A percentile compares a stretch with the other conserved stretches of the same genome.
Evolutionary conservation across 768 basidiomycete species (phyloP).

Genomic region (Boletus bicolor): DNA sequence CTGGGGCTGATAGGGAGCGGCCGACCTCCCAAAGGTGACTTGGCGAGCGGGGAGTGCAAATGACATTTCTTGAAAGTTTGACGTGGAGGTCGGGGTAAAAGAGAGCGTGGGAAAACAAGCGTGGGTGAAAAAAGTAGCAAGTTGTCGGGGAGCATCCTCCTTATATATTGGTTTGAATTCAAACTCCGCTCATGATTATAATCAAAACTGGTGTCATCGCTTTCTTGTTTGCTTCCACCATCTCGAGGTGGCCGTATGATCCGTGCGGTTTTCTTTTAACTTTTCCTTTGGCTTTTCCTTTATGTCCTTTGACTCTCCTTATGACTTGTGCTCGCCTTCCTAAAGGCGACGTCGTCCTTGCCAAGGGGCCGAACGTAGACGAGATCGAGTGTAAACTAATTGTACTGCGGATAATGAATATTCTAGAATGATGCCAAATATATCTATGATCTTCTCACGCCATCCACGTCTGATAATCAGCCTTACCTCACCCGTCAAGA

Average conservation of each 20-base stretch:
- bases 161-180: slow-evolving; percentile 30
- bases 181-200: slow-evolving; percentile 31
- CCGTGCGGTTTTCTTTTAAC: slow-evolving; percentile 1
- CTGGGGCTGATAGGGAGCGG: slow-evolving; percentile 43
- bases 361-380: not conserved
- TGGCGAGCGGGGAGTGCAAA: slow-evolving; percentile 77
- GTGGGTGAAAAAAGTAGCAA: slow-evolving; percentile 25
- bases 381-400: not conserved
- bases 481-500: not conserved
- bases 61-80: slow-evolving; percentile 36
- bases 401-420: slow-evolving; percentile 16
- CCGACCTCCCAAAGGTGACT: slow-evolving; percentile 71
- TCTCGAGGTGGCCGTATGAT: slow-evolving; percentile 4
- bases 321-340: not conserved
- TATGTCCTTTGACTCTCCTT: not conserved
- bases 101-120: slow-evolving; percentile 28
- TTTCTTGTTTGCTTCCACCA: slow-evolving; percentile 30
- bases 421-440: slow-evolving; percentile 27
- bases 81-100: slow-evolving; percentile 22
- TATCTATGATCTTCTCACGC: slow-evolving; percentile 15
- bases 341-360: not conserved
- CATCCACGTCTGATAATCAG: slow-evolving; percentile 1
- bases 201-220: slow-evolving; percentile 6
- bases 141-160: slow-evolving; percentile 7
- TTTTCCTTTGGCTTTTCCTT: not conserved